Evolutionary conservation across 108 stramenopile genomes (phyloP), one percentile per base, ranked within the genome.

Genomic region (Cylindrotheca closterium): DNA sequence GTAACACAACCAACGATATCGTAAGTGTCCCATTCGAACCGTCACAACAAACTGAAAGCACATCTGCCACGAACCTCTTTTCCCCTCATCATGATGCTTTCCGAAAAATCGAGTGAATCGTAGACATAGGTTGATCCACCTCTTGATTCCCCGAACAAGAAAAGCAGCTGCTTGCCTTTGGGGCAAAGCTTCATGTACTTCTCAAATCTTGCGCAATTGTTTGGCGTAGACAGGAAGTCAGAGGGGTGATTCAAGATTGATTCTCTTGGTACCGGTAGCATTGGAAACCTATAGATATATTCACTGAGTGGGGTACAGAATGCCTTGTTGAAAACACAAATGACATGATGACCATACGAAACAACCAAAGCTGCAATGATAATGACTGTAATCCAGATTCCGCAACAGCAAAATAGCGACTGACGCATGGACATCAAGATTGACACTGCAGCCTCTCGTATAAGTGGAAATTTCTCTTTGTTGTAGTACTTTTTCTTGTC

Each of bases 41-140:
- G n/a, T n/a, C n/a, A n/a, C n/a, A n/a, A n/a, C n/a, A n/a, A n/a
- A n/a, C n/a, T n/a, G n/a, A n/a, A n/a, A n/a, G n/a, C n/a, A n/a
- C n/a, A n/a, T n/a, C n/a, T n/a, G n/a, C n/a, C n/a, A n/a, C n/a
- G n/a, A n/a, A n/a, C 51, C 19, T 51, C 51, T n/a, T 21, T 5
- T 21, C 51, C 51, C 18, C n/a, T n/a, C 51, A 51, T 51, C 23
- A 22, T 22, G 4, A 51, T n/a, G n/a, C 23, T 21, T 7, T 18
- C 21, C n/a, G n/a, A 22, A 22, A 19, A 22, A n/a, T 21, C n/a
- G 5, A 51, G 23, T 17, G 51, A 22, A 21, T 51, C 51, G 23
- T 51, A 51, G 18, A 22, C 5, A 21, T 51, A 51, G 5, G 51
- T 51, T 19, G 51, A 51, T 51, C 51, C 51, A 51, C 51, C 51